A percentile compares a stretch with the other conserved stretches of the same genome.
Conservation (phyloP, 2,329 filamentous ascomycete genomes). For the Aureobasidium lini region DNA sequence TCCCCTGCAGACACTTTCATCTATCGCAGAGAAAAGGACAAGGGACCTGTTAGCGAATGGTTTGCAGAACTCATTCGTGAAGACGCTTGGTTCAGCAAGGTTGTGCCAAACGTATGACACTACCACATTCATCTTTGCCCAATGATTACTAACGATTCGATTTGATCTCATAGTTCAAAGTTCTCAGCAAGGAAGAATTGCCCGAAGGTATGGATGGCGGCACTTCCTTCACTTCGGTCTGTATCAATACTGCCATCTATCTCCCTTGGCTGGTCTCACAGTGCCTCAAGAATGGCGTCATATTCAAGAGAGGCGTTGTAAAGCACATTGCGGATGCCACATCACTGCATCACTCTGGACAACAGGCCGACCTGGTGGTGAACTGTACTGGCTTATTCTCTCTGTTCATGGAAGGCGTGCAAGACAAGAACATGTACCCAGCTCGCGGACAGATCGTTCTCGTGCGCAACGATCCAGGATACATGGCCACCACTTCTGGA, state of each 20-base stretch:
- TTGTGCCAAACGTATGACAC: constrained; percentile 57
- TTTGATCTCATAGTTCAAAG: constrained; percentile 24
- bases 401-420: constrained; percentile 69
- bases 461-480: constrained; percentile 67
- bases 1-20: constrained; percentile 40
- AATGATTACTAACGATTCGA: not conserved
- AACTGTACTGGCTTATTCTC: constrained; percentile 81
- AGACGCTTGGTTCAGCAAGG: constrained; percentile 65
- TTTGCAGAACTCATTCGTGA: constrained; percentile 58
- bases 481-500: constrained; percentile 64
- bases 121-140: not conserved
- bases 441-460: constrained; percentile 77
- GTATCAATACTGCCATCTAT: constrained; percentile 86
- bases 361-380: constrained; percentile 60
- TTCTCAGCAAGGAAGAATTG: constrained; percentile 35
- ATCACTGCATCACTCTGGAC: constrained; percentile 49
- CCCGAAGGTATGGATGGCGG: constrained; percentile 61
- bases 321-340: constrained; percentile 68
- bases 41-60: constrained; percentile 46
- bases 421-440: constrained; percentile 65
- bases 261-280: constrained; percentile 77
- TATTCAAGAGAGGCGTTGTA: constrained; percentile 38
- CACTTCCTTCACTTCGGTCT: constrained; percentile 72
- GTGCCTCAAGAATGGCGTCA: constrained; percentile 65
- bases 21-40: constrained; percentile 57